Percentiles rank a stretch among this genome's conserved stretches.
These are phyloP conservation scores for Diaporthe citrichinensis DNA, from an alignment of 2,329 filamentous ascomycete species.

Conservation along the genomic window DNA sequence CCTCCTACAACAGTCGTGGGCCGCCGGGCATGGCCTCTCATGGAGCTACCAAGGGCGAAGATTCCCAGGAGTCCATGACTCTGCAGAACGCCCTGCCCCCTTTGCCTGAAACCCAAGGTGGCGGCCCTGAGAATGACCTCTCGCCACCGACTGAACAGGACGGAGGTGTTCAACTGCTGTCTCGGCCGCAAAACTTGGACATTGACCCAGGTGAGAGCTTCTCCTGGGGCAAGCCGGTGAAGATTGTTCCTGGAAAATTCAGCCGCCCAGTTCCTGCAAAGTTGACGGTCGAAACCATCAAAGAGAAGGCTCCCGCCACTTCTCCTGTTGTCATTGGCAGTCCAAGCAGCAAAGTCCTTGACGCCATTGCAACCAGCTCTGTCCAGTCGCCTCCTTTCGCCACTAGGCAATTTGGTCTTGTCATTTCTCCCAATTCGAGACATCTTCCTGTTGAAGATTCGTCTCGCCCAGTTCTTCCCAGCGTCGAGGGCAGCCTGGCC, in stretches of 20 bases:
- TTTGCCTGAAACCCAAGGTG: constrained; percentile 20
- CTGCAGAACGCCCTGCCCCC: constrained; percentile 6
- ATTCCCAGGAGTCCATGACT: constrained; percentile 11
- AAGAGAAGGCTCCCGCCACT: background rate
- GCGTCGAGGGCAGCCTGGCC: background rate
- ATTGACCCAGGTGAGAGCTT: constrained; percentile 36
- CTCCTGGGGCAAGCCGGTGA: constrained; percentile 29
- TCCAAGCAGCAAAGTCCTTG: background rate
- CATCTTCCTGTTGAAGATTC: background rate
- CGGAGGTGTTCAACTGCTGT: constrained; percentile 8
- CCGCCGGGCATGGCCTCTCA: background rate
- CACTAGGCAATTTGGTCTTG: background rate
- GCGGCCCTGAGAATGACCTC: background rate
- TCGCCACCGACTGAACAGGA: background rate
- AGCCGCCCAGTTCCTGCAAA: constrained; percentile 14
- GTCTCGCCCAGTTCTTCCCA: background rate
- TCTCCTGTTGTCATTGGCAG: background rate
- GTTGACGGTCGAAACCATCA: background rate
- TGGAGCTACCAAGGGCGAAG: background rate
- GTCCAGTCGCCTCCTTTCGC: background rate
- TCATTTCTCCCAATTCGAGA: background rate
- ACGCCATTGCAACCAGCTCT: background rate
- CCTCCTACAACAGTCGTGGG: constrained; percentile 9
- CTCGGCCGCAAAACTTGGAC: constrained; percentile 11
- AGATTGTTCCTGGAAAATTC: constrained; percentile 34